Percentiles rank a stretch among this genome's conserved stretches.
Conservation (phyloP, 2,329 filamentous ascomycete genomes). For the Trichoderma koningiopsis region DNA sequence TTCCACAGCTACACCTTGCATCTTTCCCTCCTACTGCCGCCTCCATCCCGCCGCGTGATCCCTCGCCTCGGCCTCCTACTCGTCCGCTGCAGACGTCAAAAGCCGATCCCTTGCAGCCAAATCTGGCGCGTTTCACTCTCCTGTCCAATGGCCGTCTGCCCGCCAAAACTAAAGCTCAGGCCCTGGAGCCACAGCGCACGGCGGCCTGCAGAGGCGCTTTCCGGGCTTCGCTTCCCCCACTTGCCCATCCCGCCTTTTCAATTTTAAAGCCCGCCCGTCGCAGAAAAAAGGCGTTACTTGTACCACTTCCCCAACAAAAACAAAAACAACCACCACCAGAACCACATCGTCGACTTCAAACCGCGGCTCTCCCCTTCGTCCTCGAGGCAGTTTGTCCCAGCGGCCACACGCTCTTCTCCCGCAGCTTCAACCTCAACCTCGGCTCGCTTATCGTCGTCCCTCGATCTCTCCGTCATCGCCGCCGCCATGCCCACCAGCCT, state of each 20-base stretch:
- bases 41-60: not conserved
- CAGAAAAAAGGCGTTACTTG: not conserved
- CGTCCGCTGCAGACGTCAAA: not conserved
- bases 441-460: not conserved
- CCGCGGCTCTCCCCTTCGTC: not conserved
- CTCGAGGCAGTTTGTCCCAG: not conserved
- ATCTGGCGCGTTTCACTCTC: not conserved
- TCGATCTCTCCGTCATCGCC: not conserved
- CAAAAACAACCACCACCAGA: not conserved
- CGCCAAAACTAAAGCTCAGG: not conserved
- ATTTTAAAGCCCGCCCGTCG: conserved; percentile 1
- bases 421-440: not conserved
- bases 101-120: not conserved
- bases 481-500: conserved; percentile 17
- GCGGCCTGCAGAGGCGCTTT: not conserved
- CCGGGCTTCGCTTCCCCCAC: not conserved
- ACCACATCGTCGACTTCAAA: not conserved
- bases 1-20: not conserved
- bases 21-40: not conserved
- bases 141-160: not conserved
- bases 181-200: not conserved
- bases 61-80: not conserved
- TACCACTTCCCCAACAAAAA: not conserved
- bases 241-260: conserved; percentile 6
- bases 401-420: not conserved